Percentiles rank a stretch among this genome's conserved stretches.
These are phyloP conservation scores for Podospora didyma DNA, from an alignment of 495 filamentous ascomycete species.

Conservation along the genomic window DNA sequence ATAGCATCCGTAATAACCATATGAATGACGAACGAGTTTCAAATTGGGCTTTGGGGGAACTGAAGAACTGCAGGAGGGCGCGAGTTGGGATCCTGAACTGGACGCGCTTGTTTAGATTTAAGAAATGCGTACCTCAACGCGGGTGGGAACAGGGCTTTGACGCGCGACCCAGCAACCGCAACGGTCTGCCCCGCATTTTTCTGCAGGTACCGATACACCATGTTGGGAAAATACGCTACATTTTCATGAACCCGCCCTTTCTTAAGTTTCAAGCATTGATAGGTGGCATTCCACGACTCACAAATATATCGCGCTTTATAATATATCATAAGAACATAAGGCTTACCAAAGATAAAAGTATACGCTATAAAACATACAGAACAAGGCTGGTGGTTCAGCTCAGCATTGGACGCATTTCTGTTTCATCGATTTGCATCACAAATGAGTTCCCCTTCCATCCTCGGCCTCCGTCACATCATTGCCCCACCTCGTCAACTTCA, in stretches of 20 bases:
- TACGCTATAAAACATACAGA: too few species aligned
- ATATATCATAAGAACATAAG: not conserved
- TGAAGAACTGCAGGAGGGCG: too few species aligned
- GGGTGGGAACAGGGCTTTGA: not conserved
- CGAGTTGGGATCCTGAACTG: not conserved
- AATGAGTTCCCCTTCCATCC: not conserved
- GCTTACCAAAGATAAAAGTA: not conserved
- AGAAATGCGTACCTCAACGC: not conserved
- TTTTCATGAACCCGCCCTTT: too few species aligned
- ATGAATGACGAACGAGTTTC: too few species aligned
- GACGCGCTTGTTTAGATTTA: not conserved
- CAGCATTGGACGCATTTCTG: not conserved
- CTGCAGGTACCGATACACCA: too few species aligned
- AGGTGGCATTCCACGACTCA: too few species aligned
- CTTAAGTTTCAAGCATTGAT: too few species aligned
- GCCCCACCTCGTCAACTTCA: not conserved
- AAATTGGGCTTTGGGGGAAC: too few species aligned
- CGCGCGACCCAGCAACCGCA: conserved; percentile 4
- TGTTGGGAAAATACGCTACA: too few species aligned
- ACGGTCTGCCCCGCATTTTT: not conserved
- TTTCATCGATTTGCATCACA: too few species aligned
- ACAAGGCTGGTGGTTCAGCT: not conserved
- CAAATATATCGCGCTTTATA: not conserved
- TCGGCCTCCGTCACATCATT: not conserved
- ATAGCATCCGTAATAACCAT: too few species aligned